Evolutionary conservation across 331 rosid species (phyloP), one percentile per base, ranked within the genome.

Genomic region (Pyrus hybrid): DNA sequence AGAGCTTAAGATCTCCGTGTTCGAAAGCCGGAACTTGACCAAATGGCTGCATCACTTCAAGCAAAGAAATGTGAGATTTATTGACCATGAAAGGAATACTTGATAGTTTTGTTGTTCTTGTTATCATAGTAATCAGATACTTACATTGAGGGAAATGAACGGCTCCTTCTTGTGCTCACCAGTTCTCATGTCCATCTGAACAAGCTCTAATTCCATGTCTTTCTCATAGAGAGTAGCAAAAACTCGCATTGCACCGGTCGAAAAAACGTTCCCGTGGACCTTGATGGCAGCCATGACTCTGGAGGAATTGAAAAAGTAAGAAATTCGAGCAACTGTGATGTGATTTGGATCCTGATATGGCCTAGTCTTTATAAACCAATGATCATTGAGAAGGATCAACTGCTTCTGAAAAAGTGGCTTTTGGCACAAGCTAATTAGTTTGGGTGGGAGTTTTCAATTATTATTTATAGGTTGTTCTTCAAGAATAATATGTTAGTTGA

Each of bases 1-100:
- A 88, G 66, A 90, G 90, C 61, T 82, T 60, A 61, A 90, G 66
- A 63, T 86, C 91, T 81, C 90, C 92, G 68, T 88, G 87, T 77
- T 90, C 90, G 28, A 87, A 81, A 0, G 78, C 96, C 12, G 97
- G 96, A 77, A 92, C 80, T 79, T 82, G 93, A 71, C 97, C 93
- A 74, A 90, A 90, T 41, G 97, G 96, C 93, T 92, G 83, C 81
- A 72, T 45, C 13, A 58, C 37, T 23, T 13, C 13, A 16, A 33
- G 17, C 64, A 20, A 25, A 63, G 30, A 49, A 51, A n/a, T 10
- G 66, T 67, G 16, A 32, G 68, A 30, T 6, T 45, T 12, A 2
- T 13, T 21, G 6, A 9, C 22, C 21, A n/a, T 10, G 5, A n/a
- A 20, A n/a, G 8, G n/a, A n/a, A 56, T 56, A 2, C 62, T 30